Percentiles rank a stretch among this genome's conserved stretches.
These are phyloP conservation scores for Saccharomyces eubayanus DNA, from an alignment of 805 yeast species.

Conservation along the genomic window DNA sequence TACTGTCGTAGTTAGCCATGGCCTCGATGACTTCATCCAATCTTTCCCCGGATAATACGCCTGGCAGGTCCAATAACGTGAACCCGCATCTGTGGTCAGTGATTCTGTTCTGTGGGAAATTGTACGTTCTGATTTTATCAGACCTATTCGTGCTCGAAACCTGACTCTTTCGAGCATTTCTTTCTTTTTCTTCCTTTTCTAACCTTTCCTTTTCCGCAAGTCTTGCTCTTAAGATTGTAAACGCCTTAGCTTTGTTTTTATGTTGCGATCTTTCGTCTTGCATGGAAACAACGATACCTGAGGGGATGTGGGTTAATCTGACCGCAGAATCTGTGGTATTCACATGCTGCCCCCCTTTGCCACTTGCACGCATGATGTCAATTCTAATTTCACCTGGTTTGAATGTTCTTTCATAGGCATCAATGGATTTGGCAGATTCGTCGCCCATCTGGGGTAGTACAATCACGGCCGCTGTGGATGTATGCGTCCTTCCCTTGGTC, in stretches of 20 bases:
- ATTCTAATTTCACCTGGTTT: conserved; percentile 82
- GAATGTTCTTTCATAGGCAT: conserved; percentile 59
- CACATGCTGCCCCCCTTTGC: conserved; percentile 97
- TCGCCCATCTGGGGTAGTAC: conserved; percentile 77
- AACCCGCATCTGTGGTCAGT: conserved; percentile 90
- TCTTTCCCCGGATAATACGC: conserved; percentile 52
- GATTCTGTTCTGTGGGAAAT: conserved; percentile 83
- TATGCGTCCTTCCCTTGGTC: conserved; percentile 86
- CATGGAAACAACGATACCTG: conserved; percentile 81
- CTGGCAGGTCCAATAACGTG: conserved; percentile 66
- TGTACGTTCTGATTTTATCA: conserved; percentile 90
- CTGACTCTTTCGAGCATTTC: conserved; percentile 64
- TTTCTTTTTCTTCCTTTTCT: conserved; percentile 56
- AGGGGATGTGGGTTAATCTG: conserved; percentile 81
- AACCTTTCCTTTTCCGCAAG: conserved; percentile 72
- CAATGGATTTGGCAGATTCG: conserved; percentile 39
- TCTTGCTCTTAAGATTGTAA: conserved; percentile 69
- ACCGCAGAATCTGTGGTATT: conserved; percentile 97
- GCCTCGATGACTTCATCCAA: conserved; percentile 49
- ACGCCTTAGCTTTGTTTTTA: conserved; percentile 86
- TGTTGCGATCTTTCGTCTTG: conserved; percentile 96
- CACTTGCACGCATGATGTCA: conserved; percentile 96
- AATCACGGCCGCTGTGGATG: conserved; percentile 92
- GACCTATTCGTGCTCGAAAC: conserved; percentile 84
- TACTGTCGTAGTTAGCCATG: conserved; percentile 41